phyloP scores from a whole-genome alignment of 2,329 filamentous ascomycete species.

The Talaromyces pinophilus region DNA sequence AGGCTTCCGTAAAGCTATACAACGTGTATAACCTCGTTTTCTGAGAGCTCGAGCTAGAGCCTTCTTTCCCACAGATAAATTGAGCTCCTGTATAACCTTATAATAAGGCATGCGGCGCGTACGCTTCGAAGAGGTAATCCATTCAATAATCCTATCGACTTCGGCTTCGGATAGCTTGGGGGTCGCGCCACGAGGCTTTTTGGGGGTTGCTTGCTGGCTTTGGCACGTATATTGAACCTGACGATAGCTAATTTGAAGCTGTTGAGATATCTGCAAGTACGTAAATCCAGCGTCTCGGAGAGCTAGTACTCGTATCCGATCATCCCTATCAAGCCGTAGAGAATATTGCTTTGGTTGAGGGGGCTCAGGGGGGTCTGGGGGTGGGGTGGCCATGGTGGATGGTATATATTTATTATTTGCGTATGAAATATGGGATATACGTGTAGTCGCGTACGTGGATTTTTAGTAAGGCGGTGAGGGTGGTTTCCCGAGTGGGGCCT shows the following conservation, averaged over 20 bases:
- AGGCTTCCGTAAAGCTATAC: constrained; percentile 20
- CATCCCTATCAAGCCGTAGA: constrained; percentile 30
- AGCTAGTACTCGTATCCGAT: constrained; percentile 37
- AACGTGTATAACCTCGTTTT: constrained; percentile 25
- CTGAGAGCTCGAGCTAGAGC: constrained; percentile 22
- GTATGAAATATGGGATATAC: too few relatives aligned
- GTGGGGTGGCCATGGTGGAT: too few relatives aligned
- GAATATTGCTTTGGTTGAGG: not conserved
- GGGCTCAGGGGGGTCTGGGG: not conserved
- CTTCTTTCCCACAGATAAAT: constrained; percentile 11
- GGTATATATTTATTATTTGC: too few relatives aligned
- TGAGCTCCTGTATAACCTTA: constrained; percentile 25
- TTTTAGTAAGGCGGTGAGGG: too few relatives aligned
- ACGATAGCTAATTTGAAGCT: constrained; percentile 13
- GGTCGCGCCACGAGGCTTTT: constrained; percentile 20
- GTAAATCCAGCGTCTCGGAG: constrained; percentile 25
- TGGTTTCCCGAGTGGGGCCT: too few relatives aligned
- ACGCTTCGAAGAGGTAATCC: constrained; percentile 25
- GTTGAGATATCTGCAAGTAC: not conserved
- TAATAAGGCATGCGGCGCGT: constrained; percentile 23
- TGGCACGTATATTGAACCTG: constrained; percentile 27
- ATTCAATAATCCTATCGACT: constrained; percentile 26
- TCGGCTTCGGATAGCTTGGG: constrained; percentile 25
- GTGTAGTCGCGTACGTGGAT: too few relatives aligned
- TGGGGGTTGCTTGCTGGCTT: constrained; percentile 21